phyloP scores from a whole-genome alignment of 163 green algal species.

The Coccomyxa subellipsoidea region DNA sequence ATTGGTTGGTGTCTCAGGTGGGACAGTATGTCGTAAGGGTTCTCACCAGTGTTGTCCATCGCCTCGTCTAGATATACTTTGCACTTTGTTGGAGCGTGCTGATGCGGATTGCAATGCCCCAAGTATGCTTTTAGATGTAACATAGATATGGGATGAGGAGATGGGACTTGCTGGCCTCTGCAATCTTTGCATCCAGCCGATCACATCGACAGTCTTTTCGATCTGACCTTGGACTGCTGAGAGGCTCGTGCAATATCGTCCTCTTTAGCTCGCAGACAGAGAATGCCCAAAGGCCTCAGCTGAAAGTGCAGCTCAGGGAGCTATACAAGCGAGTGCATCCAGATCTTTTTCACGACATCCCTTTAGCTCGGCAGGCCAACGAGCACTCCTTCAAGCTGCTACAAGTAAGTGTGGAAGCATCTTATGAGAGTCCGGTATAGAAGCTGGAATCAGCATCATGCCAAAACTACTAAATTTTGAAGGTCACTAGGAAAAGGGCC shows the following conservation, averaged over 20 bases:
- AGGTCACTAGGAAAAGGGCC: too few species aligned
- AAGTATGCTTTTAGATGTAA: too few species aligned
- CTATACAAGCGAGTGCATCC: constrained; percentile 37
- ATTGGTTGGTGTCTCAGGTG: too few species aligned
- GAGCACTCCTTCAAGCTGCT: constrained; percentile 32
- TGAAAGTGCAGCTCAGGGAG: constrained; percentile 11
- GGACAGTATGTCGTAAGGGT: too few species aligned
- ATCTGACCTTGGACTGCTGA: background rate
- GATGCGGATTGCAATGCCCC: too few species aligned
- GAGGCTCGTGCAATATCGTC: background rate
- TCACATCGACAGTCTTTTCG: background rate
- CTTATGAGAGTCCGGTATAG: background rate
- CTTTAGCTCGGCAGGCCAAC: constrained; percentile 21
- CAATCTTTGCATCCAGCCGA: background rate
- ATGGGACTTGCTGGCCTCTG: background rate
- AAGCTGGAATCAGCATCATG: background rate
- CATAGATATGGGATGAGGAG: too few species aligned
- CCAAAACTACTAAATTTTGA: too few species aligned
- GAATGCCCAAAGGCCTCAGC: background rate
- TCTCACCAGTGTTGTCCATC: too few species aligned
- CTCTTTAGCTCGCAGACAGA: background rate
- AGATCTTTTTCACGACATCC: constrained; percentile 28
- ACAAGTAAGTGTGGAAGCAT: background rate
- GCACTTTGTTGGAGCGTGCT: too few species aligned
- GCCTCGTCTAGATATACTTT: too few species aligned